A percentile compares a stretch with the other conserved stretches of the same genome.
Conservation (phyloP, 768 basidiomycete species). For the Suillus cothurnatus region DNA sequence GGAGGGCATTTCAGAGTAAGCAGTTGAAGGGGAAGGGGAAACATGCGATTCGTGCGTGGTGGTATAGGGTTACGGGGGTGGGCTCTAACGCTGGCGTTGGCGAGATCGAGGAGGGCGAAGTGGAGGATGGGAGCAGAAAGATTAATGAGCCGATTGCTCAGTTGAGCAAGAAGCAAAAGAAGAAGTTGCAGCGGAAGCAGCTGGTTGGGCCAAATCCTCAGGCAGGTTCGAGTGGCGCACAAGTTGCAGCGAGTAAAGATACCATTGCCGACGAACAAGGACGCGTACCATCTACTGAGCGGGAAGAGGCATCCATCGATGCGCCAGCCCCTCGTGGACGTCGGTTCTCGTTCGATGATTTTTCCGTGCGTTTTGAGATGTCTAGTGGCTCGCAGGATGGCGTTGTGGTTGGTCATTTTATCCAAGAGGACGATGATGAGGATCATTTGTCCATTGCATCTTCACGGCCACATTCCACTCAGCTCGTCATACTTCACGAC, state of each 20-base stretch:
- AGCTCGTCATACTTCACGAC: not conserved
- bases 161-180: conserved; percentile 11
- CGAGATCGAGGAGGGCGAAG: conserved; percentile 20
- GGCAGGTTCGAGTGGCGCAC: not conserved
- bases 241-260: not conserved
- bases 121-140: conserved; percentile 10
- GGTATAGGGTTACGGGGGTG: conserved; percentile 16
- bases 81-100: conserved; percentile 8
- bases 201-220: not conserved
- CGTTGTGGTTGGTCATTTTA: not conserved
- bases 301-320: not conserved
- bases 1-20: conserved; percentile 44
- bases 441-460: conserved; percentile 13
- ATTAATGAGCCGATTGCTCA: not conserved
- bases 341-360: not conserved
- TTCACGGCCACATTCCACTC: conserved; percentile 9
- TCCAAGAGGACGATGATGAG: not conserved
- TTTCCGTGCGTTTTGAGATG: not conserved
- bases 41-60: conserved; percentile 17
- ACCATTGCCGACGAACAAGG: not conserved
- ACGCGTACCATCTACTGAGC: not conserved
- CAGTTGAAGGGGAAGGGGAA: conserved; percentile 43
- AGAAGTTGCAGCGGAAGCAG: conserved; percentile 3
- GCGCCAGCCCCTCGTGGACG: not conserved
- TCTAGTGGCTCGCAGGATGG: not conserved